Evolutionary conservation across 2,329 filamentous ascomycete genomes (phyloP).

Genomic region (Paecilomyces dactylethromorphus): DNA sequence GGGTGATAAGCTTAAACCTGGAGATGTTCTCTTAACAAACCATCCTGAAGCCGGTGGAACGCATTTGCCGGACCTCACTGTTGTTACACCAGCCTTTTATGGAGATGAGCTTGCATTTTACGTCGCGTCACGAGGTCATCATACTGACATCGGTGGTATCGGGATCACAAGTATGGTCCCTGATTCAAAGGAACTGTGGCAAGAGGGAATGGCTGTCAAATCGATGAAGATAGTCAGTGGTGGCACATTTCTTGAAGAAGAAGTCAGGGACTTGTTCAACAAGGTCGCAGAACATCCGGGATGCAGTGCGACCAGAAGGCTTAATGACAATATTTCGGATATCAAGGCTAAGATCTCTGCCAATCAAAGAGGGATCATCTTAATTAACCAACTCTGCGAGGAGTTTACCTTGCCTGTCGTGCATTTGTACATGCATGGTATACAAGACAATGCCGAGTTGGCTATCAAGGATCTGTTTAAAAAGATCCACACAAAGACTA

Average conservation of each 20-base stretch:
- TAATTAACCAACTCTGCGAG: slow-evolving; percentile 63
- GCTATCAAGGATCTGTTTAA: slow-evolving; percentile 65
- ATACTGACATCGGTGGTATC: slow-evolving; percentile 74
- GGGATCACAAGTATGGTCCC: slow-evolving; percentile 65
- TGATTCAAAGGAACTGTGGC: slow-evolving; percentile 40
- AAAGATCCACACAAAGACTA: slow-evolving; percentile 63
- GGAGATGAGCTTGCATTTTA: slow-evolving; percentile 71
- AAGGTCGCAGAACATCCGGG: slow-evolving; percentile 66
- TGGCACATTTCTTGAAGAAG: slow-evolving; percentile 66
- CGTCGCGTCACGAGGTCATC: slow-evolving; percentile 67
- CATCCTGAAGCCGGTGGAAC: slow-evolving; percentile 80
- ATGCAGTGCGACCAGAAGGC: slow-evolving; percentile 66
- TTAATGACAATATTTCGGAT: slow-evolving; percentile 74
- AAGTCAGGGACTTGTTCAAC: slow-evolving; percentile 60
- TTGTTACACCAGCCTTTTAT: slow-evolving; percentile 70
- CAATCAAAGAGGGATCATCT: slow-evolving; percentile 72
- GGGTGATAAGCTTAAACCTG: slow-evolving; percentile 64
- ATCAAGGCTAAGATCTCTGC: slow-evolving; percentile 76
- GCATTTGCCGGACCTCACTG: slow-evolving; percentile 71
- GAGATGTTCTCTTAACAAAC: slow-evolving; percentile 73
- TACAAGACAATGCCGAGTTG: slow-evolving; percentile 69
- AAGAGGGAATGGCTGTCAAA: slow-evolving; percentile 52
- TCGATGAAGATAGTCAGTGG: slow-evolving; percentile 63
- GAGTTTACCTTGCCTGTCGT: slow-evolving; percentile 69
- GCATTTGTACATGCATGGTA: slow-evolving; percentile 70